Evolutionary conservation across 2,329 filamentous ascomycete genomes (phyloP), one percentile per base, ranked within the genome.

Genomic region (Pseudocercospora fuligena): DNA sequence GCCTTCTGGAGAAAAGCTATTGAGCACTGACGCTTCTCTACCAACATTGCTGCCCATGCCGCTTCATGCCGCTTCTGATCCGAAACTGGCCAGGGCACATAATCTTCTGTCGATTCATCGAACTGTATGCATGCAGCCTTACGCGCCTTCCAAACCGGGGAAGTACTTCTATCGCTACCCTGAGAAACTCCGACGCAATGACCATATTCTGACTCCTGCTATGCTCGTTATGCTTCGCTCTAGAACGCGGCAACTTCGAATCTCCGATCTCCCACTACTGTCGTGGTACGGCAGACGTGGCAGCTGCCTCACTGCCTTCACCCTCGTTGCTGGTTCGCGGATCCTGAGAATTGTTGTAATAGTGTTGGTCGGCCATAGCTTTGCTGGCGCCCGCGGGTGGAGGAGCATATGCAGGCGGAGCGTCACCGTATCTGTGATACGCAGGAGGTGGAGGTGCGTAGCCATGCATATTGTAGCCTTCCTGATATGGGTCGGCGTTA

Each of bases 381-480:
- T 79, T 79, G 61, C 71, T 76, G 14, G 69, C 75, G 29, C 77
- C 77, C 54, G 73, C 65, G 25, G 77, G 77, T 53, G 77, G 77
- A 25, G 56, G 31, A 70, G 74, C 72, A 66, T 79, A 79, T 8
- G 74, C 72, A 27, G 77, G 77, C 47, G 75, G 75, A 25, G 77
- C 76, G 16, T 73, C 71, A 9, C 75, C 73, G 36, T 66, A 70
- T 11, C 66, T 65, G 36, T 76, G 73, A 67, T 78, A 78, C 14
- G 77, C 76, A n/a, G 77, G 77, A 5, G 77, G 77, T 33, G 75
- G 72, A 69, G 76, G 75, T 9, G 67, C 68, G 65, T 77, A 76
- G 21, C 68, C 65, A 51, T 72, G 66, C 70, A 72, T 71, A 25
- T 66, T 64, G 46, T 75, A 70, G 23, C 66, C 66, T 61, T 72